phyloP scores from a whole-genome alignment of 1,284 basidiomycete species.

The Heterobasidion annosum region DNA sequence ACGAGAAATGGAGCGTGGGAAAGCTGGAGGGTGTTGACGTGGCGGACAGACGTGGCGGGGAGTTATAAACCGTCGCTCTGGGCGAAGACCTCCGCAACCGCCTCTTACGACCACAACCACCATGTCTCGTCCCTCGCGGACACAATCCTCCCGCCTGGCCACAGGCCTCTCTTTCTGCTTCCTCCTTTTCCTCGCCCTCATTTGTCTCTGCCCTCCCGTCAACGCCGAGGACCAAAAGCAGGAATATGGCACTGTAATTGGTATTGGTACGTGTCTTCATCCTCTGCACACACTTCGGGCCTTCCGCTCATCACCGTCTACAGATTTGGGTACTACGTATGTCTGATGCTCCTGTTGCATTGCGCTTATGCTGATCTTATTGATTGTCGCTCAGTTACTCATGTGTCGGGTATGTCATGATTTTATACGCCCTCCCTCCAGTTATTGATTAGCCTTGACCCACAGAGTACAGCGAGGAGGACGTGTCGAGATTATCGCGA shows the following conservation, averaged over 20 bases:
- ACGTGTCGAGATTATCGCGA: constrained; percentile 94
- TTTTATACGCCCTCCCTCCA: background rate
- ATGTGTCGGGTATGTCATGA: constrained; percentile 50
- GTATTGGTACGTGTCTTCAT: constrained; percentile 69
- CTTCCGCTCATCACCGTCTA: constrained; percentile 14
- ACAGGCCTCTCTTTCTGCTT: constrained; percentile 59
- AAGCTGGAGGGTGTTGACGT: background rate
- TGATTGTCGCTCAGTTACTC: constrained; percentile 46
- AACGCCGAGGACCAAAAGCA: constrained; percentile 48
- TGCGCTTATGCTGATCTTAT: background rate
- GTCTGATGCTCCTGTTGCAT: constrained; percentile 13
- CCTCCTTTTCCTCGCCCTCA: constrained; percentile 54
- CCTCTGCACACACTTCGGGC: background rate
- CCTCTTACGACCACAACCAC: constrained; percentile 9
- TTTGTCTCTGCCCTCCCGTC: constrained; percentile 53
- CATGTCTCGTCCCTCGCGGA: constrained; percentile 31
- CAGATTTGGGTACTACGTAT: constrained; percentile 78
- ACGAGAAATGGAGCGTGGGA: background rate
- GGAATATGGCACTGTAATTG: constrained; percentile 90
- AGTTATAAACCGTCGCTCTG: background rate
- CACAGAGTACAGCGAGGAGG: constrained; percentile 84
- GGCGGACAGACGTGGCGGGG: background rate
- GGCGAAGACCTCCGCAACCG: background rate
- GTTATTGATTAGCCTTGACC: background rate
- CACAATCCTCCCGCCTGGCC: constrained; percentile 47